A percentile compares a stretch with the other conserved stretches of the same genome.
These are phyloP conservation scores for Chrysanthemum seticuspe DNA, from an alignment of 129 eudicot species.

Conservation along the genomic window DNA sequence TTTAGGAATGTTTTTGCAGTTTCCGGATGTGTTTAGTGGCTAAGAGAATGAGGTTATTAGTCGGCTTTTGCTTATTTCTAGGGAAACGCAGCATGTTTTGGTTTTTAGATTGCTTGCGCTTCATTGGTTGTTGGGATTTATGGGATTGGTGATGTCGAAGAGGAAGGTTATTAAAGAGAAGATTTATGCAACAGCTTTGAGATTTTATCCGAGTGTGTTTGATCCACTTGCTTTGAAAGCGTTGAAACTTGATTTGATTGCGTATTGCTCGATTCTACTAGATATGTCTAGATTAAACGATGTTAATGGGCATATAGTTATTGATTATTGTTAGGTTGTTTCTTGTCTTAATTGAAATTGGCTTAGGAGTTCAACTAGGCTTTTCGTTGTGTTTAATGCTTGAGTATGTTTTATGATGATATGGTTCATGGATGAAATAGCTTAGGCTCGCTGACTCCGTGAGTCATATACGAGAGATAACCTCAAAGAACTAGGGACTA, in stretches of 20 bases:
- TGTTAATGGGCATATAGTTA: constrained; percentile 40
- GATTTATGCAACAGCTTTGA: constrained; percentile 42
- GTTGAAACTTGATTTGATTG: constrained; percentile 88
- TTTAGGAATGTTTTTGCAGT: constrained; percentile 54
- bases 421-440: too few species aligned
- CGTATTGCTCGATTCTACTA: constrained; percentile 56
- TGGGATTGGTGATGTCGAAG: constrained; percentile 52
- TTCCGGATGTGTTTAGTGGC: constrained; percentile 71
- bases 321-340: too few species aligned
- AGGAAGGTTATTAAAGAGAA: constrained; percentile 45
- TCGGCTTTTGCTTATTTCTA: constrained; percentile 59
- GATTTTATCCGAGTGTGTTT: constrained; percentile 74
- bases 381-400: too few species aligned
- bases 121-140: constrained; percentile 82
- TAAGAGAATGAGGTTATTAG: constrained; percentile 67
- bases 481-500: too few species aligned
- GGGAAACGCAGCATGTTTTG: constrained; percentile 60
- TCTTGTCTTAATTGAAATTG: too few species aligned
- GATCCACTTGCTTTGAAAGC: constrained; percentile 88
- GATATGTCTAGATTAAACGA: constrained; percentile 35
- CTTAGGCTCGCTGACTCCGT: too few species aligned
- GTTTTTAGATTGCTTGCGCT: constrained; percentile 78
- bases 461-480: too few species aligned
- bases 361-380: too few species aligned
- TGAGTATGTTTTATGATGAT: too few species aligned